A percentile compares a stretch with the other conserved stretches of the same genome.
Evolutionary conservation across 768 basidiomycete genomes (phyloP).

Genomic region (Mycena sanguinolenta): DNA sequence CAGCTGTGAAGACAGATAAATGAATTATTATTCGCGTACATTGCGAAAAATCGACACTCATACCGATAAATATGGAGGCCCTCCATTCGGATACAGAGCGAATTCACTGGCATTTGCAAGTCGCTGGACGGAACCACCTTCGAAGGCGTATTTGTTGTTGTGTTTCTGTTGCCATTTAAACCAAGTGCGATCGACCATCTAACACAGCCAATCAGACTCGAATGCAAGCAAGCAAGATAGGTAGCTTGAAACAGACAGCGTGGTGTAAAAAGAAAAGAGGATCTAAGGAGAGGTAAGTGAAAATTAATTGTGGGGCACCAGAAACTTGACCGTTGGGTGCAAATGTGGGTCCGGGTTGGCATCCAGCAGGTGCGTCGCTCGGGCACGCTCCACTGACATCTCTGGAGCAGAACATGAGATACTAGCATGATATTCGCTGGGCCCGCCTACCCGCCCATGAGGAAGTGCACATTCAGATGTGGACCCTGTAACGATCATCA

Average conservation of each 20-base stretch:
- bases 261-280: slow-evolving; percentile 55
- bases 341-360: slow-evolving; percentile 46
- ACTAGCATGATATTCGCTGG: background rate
- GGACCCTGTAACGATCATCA: slow-evolving; percentile 46
- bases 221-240: background rate
- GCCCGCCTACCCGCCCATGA: slow-evolving; percentile 48
- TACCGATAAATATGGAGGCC: no score
- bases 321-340: slow-evolving; percentile 46
- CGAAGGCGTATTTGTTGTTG: slow-evolving; percentile 43
- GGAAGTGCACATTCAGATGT: slow-evolving; percentile 47
- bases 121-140: slow-evolving; percentile 49
- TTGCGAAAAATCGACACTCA: no score
- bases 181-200: slow-evolving; percentile 53
- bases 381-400: slow-evolving; percentile 49
- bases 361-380: slow-evolving; percentile 38
- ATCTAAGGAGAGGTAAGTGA: slow-evolving; percentile 42
- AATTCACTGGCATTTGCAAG: slow-evolving; percentile 41
- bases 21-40: no score
- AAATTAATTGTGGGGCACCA: background rate
- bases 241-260: slow-evolving; percentile 38
- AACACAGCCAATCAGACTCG: background rate
- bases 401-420: slow-evolving; percentile 21
- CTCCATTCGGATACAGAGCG: slow-evolving; percentile 33
- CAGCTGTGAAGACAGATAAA: no score
- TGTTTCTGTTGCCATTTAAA: slow-evolving; percentile 49